A percentile compares a stretch with the other conserved stretches of the same genome.
phyloP scores from a whole-genome alignment of 169 alveolate genomes.

The Plasmodium coatneyi region DNA sequence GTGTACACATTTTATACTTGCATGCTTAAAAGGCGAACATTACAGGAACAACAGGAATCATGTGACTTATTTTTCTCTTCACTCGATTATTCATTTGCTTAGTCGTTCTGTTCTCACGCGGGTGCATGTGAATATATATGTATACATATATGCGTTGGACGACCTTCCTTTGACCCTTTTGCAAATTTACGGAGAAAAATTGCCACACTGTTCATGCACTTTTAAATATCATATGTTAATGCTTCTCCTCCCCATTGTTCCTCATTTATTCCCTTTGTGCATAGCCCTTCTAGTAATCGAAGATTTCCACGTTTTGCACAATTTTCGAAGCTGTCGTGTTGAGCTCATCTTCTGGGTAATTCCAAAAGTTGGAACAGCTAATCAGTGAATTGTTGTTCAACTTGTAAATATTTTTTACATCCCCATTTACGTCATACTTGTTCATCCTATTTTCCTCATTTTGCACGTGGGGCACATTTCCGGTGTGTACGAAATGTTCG shows the following conservation, averaged over 20 bases:
- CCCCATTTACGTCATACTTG: slow-evolving; percentile 7
- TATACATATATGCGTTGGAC: background rate
- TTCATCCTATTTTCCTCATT: background rate
- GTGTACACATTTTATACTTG: background rate
- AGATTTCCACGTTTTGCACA: slow-evolving; percentile 51
- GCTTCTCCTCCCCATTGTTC: background rate
- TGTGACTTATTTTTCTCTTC: background rate
- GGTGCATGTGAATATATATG: background rate
- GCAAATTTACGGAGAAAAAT: background rate
- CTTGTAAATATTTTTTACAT: slow-evolving; percentile 34
- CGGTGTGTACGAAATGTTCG: background rate
- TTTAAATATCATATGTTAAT: background rate
- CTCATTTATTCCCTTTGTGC: background rate
- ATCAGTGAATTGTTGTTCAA: slow-evolving; percentile 20
- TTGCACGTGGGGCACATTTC: background rate
- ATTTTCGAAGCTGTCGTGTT: slow-evolving; percentile 42
- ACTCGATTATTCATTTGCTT: background rate
- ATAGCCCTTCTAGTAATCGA: slow-evolving; percentile 17
- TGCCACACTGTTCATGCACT: background rate
- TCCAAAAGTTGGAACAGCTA: slow-evolving; percentile 69
- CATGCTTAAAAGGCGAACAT: background rate
- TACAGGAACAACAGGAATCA: background rate
- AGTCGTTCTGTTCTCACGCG: background rate
- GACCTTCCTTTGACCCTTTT: background rate
- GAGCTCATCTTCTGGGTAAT: slow-evolving; percentile 59